Conservation (phyloP, 371 early-diverging fungal species). For the Rhizomucor miehei region DNA sequence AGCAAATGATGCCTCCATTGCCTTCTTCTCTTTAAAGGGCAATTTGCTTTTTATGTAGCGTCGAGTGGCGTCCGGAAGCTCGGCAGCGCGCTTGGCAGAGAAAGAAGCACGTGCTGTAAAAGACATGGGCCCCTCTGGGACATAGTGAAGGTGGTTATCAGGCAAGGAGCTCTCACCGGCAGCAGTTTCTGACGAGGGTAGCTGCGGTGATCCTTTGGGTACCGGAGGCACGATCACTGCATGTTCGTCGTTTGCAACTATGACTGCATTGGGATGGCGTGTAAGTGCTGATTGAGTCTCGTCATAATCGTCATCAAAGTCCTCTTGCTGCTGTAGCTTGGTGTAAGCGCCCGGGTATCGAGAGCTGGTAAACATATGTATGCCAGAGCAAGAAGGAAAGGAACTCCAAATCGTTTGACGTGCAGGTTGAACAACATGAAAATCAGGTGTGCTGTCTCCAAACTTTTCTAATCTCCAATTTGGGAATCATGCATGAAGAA, state of each 20-base stretch:
- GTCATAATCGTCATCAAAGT: conserved; percentile 32
- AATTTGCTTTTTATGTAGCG: conserved; percentile 33
- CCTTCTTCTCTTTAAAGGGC: conserved; percentile 28
- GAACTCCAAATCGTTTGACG: neutral
- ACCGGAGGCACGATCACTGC: conserved; percentile 25
- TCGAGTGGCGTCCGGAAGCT: conserved; percentile 26
- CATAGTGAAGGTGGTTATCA: conserved; percentile 2
- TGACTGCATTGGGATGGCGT: conserved; percentile 36
- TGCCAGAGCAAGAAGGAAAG: conserved; percentile 2
- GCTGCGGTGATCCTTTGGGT: conserved; percentile 11
- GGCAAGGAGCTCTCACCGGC: neutral
- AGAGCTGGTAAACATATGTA: conserved; percentile 25
- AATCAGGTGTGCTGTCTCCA: neutral
- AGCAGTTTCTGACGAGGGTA: neutral
- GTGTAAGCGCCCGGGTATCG: conserved; percentile 23
- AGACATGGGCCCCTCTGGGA: conserved; percentile 14
- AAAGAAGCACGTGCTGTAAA: conserved; percentile 26
- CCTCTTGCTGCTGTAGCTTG: conserved; percentile 34
- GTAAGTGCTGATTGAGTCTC: conserved; percentile 15
- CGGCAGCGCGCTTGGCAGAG: conserved; percentile 19
- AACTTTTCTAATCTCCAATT: no score
- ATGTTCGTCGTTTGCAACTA: conserved; percentile 28
- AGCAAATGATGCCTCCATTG: conserved; percentile 26
- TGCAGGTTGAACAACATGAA: neutral
- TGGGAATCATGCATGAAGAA: no score